Evolutionary conservation across 176 grass and related monocot genomes (phyloP).

Genomic region (Rhynchospora tenuis): DNA sequence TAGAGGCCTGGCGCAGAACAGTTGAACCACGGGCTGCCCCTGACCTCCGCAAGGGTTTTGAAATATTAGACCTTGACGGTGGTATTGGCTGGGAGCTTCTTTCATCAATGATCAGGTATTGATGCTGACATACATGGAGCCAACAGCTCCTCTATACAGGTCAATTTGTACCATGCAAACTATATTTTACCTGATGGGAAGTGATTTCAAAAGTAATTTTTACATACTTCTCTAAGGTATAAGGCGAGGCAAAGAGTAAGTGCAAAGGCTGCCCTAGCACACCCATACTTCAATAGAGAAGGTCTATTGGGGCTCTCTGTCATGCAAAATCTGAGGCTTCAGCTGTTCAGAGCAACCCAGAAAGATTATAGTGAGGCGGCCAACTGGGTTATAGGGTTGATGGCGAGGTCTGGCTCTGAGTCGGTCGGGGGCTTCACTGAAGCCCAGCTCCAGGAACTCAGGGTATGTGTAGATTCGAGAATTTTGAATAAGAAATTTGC

Average conservation of each 20-base stretch:
- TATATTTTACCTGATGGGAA: background rate
- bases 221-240: slow-evolving; percentile 24
- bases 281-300: slow-evolving; percentile 84
- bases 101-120: slow-evolving; percentile 55
- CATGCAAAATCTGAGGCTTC: slow-evolving; percentile 78
- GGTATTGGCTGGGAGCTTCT: slow-evolving; percentile 93
- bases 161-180: background rate
- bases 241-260: slow-evolving; percentile 82
- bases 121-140: background rate
- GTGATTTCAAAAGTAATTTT: background rate
- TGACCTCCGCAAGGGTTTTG: slow-evolving; percentile 76
- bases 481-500: background rate
- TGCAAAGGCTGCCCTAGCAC: slow-evolving; percentile 70
- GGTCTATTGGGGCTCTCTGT: slow-evolving; percentile 76
- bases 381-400: slow-evolving; percentile 65
- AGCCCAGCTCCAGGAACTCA: slow-evolving; percentile 87
- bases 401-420: slow-evolving; percentile 87
- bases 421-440: slow-evolving; percentile 92
- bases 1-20: slow-evolving; percentile 64
- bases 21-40: slow-evolving; percentile 75
- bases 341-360: slow-evolving; percentile 81
- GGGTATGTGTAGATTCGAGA: slow-evolving; percentile 34
- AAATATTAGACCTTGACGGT: slow-evolving; percentile 73
- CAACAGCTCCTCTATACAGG: background rate
- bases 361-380: slow-evolving; percentile 86